These are phyloP conservation scores for Pichia terricola DNA, from an alignment of 1,139 yeast genomes.

Conservation along the genomic window DNA sequence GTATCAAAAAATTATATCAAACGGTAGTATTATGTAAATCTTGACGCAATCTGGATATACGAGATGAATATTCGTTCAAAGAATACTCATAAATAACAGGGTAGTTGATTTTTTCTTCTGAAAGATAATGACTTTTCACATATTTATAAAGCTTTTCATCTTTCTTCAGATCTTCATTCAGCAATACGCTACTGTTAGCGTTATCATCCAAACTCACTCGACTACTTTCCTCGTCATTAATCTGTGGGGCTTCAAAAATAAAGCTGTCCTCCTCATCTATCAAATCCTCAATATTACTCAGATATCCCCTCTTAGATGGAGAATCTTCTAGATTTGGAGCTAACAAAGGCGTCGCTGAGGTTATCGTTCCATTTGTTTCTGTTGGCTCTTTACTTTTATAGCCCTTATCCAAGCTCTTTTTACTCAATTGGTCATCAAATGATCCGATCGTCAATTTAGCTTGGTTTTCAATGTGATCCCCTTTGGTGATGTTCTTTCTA, in stretches of 20 bases:
- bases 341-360: constrained; percentile 5
- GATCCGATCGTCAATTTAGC: constrained; percentile 1
- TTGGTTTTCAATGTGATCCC: constrained; percentile 3
- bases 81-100: constrained; percentile 20
- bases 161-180: constrained; percentile 26
- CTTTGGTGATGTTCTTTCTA: not conserved
- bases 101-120: constrained; percentile 22
- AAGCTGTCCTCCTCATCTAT: constrained; percentile 1
- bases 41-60: not conserved
- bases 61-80: constrained; percentile 11
- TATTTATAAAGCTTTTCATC: constrained; percentile 35
- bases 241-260: not conserved
- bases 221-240: not conserved
- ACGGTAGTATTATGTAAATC: not conserved
- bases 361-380: not conserved
- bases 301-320: constrained; percentile 1
- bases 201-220: not conserved
- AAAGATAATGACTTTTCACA: constrained; percentile 28
- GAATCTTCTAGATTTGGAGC: not conserved
- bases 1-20: too few species aligned
- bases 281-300: constrained; percentile 5
- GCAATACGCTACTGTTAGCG: not conserved
- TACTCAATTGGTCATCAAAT: not conserved
- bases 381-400: too few species aligned
- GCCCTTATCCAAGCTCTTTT: not conserved